Base-by-base conservation (phyloP, 257 asterid species). In the Knoxia roxburghii region DNA sequence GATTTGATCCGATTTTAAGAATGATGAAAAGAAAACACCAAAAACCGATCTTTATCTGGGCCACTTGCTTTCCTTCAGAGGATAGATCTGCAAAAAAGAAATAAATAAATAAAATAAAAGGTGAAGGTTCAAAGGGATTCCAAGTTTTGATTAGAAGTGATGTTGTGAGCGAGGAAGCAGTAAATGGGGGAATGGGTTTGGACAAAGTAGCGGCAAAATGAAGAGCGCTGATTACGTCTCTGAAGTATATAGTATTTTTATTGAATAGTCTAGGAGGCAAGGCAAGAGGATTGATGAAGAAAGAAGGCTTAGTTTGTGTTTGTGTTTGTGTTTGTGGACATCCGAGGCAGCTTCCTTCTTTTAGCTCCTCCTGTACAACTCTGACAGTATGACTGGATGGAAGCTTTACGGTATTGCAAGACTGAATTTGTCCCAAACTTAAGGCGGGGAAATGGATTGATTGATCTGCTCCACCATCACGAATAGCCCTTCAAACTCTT, bases 201-300 rank as follows among this genome's bases (percentile, higher is more conserved):
- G 20, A 17, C 18, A 17, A 48, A 14, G 56, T 54, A 32, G 26
- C 55, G 39, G 68, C 67, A 61, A 62, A 26, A 23, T 14, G 68
- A 0, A 50, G 37, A 64, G 46, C 69, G 58, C 14, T 48, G 45
- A 64, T 64, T 64, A 59, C 69, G 69, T 64, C n/a, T n/a, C n/a
- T n/a, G n/a, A n/a, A n/a, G n/a, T n/a, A n/a, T n/a, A 37, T 37
- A 37, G 41, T 37, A 37, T 37, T 37, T 37, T 37, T 3, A 37
- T 37, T 9, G 41, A 37, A 37, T 37, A 37, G 41, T n/a, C n/a
- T n/a, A n/a, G n/a, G n/a, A n/a, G n/a, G n/a, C n/a, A n/a, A n/a
- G n/a, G n/a, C n/a, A n/a, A 37, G 41, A 37, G 41, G 41, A 37
- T 37, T 37, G 41, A 37, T 37, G 41, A 37, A 37, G 9, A n/a